Evolutionary conservation across 352 stramenopile genomes (phyloP), one percentile per base, ranked within the genome.

Genomic region (Elongisporangium anandrum): DNA sequence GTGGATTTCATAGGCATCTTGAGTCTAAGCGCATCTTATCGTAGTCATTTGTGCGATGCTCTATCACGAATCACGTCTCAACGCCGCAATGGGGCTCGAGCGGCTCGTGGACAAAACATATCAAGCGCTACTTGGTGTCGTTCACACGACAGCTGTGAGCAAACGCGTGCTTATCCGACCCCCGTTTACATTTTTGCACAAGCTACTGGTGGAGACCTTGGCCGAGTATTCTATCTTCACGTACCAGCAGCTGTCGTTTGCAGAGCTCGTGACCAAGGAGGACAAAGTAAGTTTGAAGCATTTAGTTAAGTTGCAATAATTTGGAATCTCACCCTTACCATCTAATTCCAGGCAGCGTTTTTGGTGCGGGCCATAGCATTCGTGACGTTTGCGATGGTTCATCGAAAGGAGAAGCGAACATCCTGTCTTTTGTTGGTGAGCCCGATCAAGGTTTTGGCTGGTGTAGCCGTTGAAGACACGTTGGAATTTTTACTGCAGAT

Each of bases 181-280:
- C 17, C 85, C 85, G 15, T 95, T 95, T 57, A 90, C 84, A 3
- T 93, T 95, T 39, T 59, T 95, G 4, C 83, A 95, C 65, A 92
- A 92, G 57, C 61, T 95, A 2, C 69, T 92, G 5, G 63, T 91
- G 8, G 81, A 92, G 54, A 88, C 77, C 9, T 61, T 95, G 6
- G 70, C 64, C 0, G 66, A 71, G 12, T 81, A 79, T 59, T 70
- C 79, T 38, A 81, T 95, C 26, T 93, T 93, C 59, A 84, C 69
- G 3, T 52, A 80, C 8, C 63, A 82, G 47, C 85, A 95, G 54
- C 72, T 92, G 50, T 59, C 72, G 8, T 88, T 91, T 60, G 70
- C 76, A 20, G 50, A 73, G 19, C 70, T 93, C 34, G 70, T 61
- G 19, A 79, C 78, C 1, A 88, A 88, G 48, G 83, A 95, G 66